Evolutionary conservation across 495 filamentous ascomycete species (phyloP).

Genomic region (Entonaema liquescens): DNA sequence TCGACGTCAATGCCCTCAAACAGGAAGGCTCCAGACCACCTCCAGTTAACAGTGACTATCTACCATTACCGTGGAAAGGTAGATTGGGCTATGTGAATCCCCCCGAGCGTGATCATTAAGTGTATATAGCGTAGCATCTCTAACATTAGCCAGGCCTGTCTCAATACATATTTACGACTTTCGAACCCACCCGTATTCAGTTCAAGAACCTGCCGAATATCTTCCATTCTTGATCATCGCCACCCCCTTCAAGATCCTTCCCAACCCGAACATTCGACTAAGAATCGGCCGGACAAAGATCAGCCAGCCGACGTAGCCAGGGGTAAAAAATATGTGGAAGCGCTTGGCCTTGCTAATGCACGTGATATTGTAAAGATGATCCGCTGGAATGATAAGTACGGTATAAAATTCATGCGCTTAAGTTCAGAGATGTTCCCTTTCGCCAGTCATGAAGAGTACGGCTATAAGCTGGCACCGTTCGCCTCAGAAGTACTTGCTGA

Average conservation of each 20-base stretch:
- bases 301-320: constrained; percentile 66
- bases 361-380: constrained; percentile 85
- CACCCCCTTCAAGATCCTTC: constrained; percentile 79
- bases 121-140: constrained; percentile 4
- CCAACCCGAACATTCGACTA: constrained; percentile 78
- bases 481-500: constrained; percentile 80
- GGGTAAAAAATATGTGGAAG: constrained; percentile 78
- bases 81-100: constrained; percentile 83
- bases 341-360: constrained; percentile 82
- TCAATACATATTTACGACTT: constrained; percentile 91
- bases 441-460: constrained; percentile 85
- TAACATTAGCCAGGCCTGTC: constrained; percentile 69
- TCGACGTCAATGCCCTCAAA: constrained; percentile 53
- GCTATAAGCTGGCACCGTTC: constrained; percentile 87
- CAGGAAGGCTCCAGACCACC: constrained; percentile 66
- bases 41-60: constrained; percentile 83
- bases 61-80: constrained; percentile 94
- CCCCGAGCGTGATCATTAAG: constrained; percentile 23
- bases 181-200: constrained; percentile 88
- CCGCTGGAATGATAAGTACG: constrained; percentile 91
- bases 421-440: constrained; percentile 98
- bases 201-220: constrained; percentile 90
- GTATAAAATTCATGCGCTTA: constrained; percentile 91
- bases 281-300: constrained; percentile 80
- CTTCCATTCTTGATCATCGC: constrained; percentile 88